A percentile compares a stretch with the other conserved stretches of the same genome.
phyloP scores from a whole-genome alignment of 176 grass and related monocot genomes.

The Oropetium thomaeum region DNA sequence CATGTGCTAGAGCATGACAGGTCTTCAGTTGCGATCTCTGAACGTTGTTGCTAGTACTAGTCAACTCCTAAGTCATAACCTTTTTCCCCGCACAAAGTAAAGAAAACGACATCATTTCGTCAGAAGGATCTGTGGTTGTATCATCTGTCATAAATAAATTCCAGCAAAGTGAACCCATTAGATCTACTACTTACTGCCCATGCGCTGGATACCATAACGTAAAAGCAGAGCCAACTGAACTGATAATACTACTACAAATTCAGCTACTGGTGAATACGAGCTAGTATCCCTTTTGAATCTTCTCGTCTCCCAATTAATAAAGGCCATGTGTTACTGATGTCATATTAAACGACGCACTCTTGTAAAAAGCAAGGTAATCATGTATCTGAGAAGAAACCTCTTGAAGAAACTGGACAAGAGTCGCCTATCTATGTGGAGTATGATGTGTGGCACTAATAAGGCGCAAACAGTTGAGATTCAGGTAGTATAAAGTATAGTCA shows the following conservation, averaged over 20 bases:
- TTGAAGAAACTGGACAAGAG: background rate
- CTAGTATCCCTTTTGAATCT: background rate
- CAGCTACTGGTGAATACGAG: background rate
- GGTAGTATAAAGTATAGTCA: background rate
- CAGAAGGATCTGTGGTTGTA: background rate
- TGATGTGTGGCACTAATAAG: conserved; percentile 30
- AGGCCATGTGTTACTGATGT: background rate
- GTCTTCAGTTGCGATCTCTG: background rate
- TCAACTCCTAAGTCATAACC: background rate
- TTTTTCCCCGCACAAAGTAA: background rate
- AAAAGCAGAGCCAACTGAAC: conserved; percentile 34
- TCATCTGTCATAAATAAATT: background rate
- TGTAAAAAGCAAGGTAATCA: conserved; percentile 33
- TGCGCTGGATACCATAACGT: conserved; percentile 48
- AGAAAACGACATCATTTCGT: background rate
- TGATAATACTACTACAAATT: no score
- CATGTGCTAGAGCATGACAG: background rate
- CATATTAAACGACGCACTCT: background rate
- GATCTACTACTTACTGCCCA: background rate
- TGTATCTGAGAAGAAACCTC: conserved; percentile 12
- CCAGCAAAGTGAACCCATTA: conserved; percentile 6
- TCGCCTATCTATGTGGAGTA: conserved; percentile 29
- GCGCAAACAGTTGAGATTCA: conserved; percentile 1
- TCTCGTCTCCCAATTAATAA: background rate
- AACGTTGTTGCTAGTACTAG: background rate